phyloP scores from a whole-genome alignment of 441 rosid species.

The Oxalis stricta region DNA sequence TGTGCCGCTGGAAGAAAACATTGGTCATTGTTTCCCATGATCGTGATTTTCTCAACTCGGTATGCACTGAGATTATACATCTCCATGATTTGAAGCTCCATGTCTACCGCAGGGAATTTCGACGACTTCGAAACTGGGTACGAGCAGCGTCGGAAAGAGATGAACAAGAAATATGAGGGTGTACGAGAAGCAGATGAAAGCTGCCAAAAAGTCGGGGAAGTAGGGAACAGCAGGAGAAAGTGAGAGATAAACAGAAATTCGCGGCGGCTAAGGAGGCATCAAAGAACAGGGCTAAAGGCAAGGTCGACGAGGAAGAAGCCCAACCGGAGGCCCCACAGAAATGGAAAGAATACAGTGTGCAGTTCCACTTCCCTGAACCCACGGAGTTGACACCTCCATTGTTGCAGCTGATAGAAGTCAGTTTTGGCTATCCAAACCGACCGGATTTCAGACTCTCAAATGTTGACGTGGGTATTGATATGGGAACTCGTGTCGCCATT shows the following conservation, averaged over 20 bases:
- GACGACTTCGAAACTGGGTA: conserved; percentile 71
- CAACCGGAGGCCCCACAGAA: conserved; percentile 57
- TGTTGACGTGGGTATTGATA: conserved; percentile 88
- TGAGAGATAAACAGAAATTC: conserved; percentile 40
- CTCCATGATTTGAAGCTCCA: conserved; percentile 76
- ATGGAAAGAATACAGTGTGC: conserved; percentile 84
- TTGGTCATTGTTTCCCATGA: conserved; percentile 90
- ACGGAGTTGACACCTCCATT: conserved; percentile 89
- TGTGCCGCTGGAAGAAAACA: conserved; percentile 87
- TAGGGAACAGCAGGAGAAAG: conserved; percentile 60
- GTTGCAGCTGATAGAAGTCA: conserved; percentile 74
- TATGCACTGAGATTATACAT: conserved; percentile 82
- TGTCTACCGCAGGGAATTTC: conserved; percentile 69
- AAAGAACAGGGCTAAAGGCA: conserved; percentile 56
- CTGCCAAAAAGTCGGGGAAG: conserved; percentile 75
- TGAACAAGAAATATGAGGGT: conserved; percentile 53
- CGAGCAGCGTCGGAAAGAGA: conserved; percentile 60
- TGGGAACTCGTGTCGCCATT: conserved; percentile 89
- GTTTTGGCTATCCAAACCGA: conserved; percentile 75
- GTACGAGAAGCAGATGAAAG: conserved; percentile 60
- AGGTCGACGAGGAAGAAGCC: conserved; percentile 58
- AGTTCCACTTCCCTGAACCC: conserved; percentile 90
- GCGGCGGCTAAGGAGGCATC: conserved; percentile 47
- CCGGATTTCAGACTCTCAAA: conserved; percentile 57
- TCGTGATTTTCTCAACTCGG: conserved; percentile 86